These are phyloP conservation scores for Helenozyma rhizophorensis DNA, from an alignment of 805 yeast species.

Conservation along the genomic window DNA sequence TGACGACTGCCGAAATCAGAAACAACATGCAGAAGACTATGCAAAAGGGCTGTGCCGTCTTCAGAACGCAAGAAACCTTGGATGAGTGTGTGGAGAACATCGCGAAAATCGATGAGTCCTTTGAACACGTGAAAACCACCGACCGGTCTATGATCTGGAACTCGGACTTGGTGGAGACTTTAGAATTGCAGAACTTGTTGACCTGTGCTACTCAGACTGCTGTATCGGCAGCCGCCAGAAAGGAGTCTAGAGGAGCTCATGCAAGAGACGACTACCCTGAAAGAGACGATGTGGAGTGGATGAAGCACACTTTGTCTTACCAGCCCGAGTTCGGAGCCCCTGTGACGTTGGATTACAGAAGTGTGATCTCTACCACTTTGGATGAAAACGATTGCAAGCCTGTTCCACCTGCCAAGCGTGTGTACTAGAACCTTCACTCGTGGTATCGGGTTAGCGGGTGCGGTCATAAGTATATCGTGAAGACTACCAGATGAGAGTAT, in stretches of 20 bases:
- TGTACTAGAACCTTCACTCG: conserved; percentile 46
- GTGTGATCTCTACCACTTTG: conserved; percentile 75
- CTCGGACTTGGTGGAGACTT: conserved; percentile 92
- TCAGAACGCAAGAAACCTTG: conserved; percentile 88
- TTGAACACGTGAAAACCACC: conserved; percentile 74
- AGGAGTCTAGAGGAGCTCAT: conserved; percentile 98
- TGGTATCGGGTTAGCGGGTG: no score
- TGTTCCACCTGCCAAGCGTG: conserved; percentile 96
- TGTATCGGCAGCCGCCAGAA: conserved; percentile 87
- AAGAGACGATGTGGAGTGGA: conserved; percentile 96
- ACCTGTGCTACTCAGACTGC: conserved; percentile 98
- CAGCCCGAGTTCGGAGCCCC: conserved; percentile 68
- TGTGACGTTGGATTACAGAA: conserved; percentile 78
- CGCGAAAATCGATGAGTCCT: conserved; percentile 66
- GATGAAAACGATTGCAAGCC: conserved; percentile 91
- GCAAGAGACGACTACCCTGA: conserved; percentile 97
- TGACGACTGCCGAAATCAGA: conserved; percentile 84
- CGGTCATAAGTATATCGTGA: no score
- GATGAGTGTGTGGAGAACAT: conserved; percentile 88
- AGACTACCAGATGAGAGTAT: no score
- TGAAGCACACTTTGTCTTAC: conserved; percentile 95
- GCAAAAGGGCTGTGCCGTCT: conserved; percentile 97
- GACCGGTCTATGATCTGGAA: conserved; percentile 99
- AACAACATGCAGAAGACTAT: conserved; percentile 89
- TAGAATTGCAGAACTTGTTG: conserved; percentile 92